A percentile compares a stretch with the other conserved stretches of the same genome.
These are phyloP conservation scores for Schizothecium vesticola DNA, from an alignment of 495 filamentous ascomycete genomes.

Conservation along the genomic window DNA sequence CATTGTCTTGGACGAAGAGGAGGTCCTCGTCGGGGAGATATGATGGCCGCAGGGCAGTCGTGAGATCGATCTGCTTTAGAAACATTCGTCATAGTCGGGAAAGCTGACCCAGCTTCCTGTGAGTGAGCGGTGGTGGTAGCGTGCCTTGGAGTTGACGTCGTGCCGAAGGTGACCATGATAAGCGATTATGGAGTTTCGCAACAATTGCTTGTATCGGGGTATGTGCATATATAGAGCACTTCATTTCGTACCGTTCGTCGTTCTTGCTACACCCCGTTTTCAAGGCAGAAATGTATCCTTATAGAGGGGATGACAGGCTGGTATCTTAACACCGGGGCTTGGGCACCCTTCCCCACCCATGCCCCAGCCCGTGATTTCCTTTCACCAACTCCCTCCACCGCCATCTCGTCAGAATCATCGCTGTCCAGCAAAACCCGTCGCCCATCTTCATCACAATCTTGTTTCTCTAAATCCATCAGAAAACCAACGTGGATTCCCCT, in stretches of 20 bases:
- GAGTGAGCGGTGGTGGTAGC: neutral
- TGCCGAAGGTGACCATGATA: neutral
- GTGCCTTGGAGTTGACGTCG: constrained; percentile 5
- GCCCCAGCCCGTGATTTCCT: neutral
- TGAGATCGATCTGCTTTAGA: constrained; percentile 89
- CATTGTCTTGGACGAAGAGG: constrained; percentile 93
- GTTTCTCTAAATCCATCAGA: neutral
- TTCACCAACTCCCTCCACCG: neutral
- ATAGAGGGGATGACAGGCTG: neutral
- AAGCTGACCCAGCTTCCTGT: constrained; percentile 16
- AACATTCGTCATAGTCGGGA: constrained; percentile 72
- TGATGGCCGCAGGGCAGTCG: constrained; percentile 85
- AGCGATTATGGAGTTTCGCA: neutral
- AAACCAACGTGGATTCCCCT: neutral
- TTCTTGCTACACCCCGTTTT: neutral
- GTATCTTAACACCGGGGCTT: neutral
- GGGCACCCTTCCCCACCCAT: neutral
- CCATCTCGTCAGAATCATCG: neutral
- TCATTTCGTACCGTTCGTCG: neutral
- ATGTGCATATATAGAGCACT: neutral
- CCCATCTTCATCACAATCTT: neutral
- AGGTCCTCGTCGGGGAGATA: constrained; percentile 84
- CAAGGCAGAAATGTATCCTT: neutral
- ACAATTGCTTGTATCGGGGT: neutral
- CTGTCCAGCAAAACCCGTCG: neutral